Evolutionary conservation across 1,284 basidiomycete genomes (phyloP).

Genomic region (Melanopsichium pennsylvanicum): DNA sequence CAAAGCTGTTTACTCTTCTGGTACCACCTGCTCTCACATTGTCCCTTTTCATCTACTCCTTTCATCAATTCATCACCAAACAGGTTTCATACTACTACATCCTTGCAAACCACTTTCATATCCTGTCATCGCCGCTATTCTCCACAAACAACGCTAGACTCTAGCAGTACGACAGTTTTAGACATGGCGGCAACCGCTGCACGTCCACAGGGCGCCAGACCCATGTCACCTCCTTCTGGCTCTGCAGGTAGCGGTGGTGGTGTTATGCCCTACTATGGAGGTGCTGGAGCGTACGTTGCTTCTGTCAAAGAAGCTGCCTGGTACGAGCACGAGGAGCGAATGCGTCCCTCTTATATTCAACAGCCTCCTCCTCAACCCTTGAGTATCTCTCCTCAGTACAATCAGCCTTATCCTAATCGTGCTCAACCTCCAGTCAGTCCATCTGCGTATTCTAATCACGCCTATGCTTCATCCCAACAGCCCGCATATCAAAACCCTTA

Average conservation of each 20-base stretch:
- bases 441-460: constrained; percentile 16
- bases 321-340: constrained; percentile 59
- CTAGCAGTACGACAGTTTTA: no score
- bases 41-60: no score
- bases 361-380: constrained; percentile 31
- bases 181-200: constrained; percentile 31
- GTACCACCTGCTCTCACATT: no score
- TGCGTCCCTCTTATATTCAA: constrained; percentile 59
- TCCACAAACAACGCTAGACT: no score
- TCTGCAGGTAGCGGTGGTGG: constrained; percentile 22
- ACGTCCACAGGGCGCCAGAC: constrained; percentile 36
- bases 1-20: no score
- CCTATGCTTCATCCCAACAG: constrained; percentile 2
- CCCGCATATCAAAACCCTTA: constrained; percentile 7
- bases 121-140: no score
- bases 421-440: constrained; percentile 25
- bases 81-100: no score
- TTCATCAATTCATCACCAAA: no score
- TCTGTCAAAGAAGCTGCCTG: constrained; percentile 50
- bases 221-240: constrained; percentile 39
- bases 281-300: constrained; percentile 7
- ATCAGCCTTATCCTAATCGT: constrained; percentile 17
- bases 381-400: constrained; percentile 17
- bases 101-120: neutral
- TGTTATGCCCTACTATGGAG: constrained; percentile 13